A percentile compares a stretch with the other conserved stretches of the same genome.
Evolutionary conservation across 2,329 filamentous ascomycete species (phyloP).

Genomic region (Beauveria asiatica): DNA sequence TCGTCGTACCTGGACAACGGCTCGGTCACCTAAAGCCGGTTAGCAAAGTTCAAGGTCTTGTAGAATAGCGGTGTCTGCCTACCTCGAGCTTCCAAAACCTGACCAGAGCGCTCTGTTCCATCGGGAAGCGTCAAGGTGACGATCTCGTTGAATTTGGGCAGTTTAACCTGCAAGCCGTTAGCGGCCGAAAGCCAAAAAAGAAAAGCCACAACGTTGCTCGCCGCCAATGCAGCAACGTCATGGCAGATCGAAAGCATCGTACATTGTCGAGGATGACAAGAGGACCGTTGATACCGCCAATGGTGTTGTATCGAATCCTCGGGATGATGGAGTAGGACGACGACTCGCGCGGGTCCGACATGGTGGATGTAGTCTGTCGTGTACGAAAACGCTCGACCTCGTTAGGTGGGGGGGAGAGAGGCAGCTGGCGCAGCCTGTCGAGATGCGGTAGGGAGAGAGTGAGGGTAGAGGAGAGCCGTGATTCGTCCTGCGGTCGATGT

Average conservation of each 20-base stretch:
- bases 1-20: constrained; percentile 76
- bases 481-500: constrained; percentile 12
- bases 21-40: constrained; percentile 63
- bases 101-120: constrained; percentile 86
- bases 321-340: constrained; percentile 53
- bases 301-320: constrained; percentile 88
- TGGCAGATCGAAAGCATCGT: constrained; percentile 13
- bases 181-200: neutral
- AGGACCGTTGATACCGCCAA: constrained; percentile 94
- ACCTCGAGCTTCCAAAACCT: constrained; percentile 97
- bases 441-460: neutral
- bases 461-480: neutral
- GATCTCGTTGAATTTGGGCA: constrained; percentile 95
- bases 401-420: constrained; percentile 8
- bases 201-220: neutral
- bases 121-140: constrained; percentile 92
- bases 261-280: constrained; percentile 97
- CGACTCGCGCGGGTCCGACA: constrained; percentile 50
- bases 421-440: constrained; percentile 7
- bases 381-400: constrained; percentile 11
- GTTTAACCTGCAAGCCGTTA: constrained; percentile 67
- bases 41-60: constrained; percentile 16
- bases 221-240: neutral
- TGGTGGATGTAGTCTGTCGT: constrained; percentile 20
- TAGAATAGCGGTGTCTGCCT: constrained; percentile 21